Percentiles rank a stretch among this genome's conserved stretches.
Evolutionary conservation across 1,139 yeast species (phyloP).

Genomic region (Yamadazyma siamensis): DNA sequence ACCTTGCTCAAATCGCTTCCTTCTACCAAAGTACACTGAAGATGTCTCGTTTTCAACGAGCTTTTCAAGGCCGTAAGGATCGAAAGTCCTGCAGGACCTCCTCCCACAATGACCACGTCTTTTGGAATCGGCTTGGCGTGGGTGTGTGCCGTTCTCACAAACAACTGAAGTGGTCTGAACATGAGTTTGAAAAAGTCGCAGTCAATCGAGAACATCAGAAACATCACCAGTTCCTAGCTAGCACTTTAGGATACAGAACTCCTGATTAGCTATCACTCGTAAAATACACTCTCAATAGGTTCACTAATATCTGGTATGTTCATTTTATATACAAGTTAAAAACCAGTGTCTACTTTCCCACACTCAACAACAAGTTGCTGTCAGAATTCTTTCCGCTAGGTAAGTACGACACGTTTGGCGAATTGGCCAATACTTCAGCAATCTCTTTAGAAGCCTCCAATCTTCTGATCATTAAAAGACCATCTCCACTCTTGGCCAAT

Average conservation of each 20-base stretch:
- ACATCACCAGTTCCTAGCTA: too few species aligned
- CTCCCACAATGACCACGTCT: slow-evolving; percentile 90
- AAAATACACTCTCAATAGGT: too few species aligned
- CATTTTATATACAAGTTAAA: too few species aligned
- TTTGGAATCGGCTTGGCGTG: slow-evolving; percentile 13
- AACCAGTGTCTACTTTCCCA: slow-evolving; percentile 28
- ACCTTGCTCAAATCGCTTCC: slow-evolving; percentile 59
- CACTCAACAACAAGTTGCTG: slow-evolving; percentile 39
- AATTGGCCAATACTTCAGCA: slow-evolving; percentile 79
- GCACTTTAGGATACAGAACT: too few species aligned
- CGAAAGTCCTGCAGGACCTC: slow-evolving; percentile 96
- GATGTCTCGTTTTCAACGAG: slow-evolving; percentile 57
- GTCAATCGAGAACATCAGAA: too few species aligned
- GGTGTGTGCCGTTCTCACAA: too few species aligned
- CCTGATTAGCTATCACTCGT: too few species aligned
- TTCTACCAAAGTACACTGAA: slow-evolving; percentile 71
- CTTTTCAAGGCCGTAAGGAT: slow-evolving; percentile 73
- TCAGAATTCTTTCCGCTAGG: slow-evolving; percentile 49
- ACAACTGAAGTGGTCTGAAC: too few species aligned
- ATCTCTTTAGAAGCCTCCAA: slow-evolving; percentile 96
- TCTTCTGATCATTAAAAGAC: slow-evolving; percentile 88
- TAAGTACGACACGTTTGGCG: slow-evolving; percentile 88
- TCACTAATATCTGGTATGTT: too few species aligned
- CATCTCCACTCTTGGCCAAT: slow-evolving; percentile 92
- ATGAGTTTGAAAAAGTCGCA: too few species aligned